Base-by-base conservation (phyloP, 2,329 filamentous ascomycete species). In the Hypoxylon sp. region DNA sequence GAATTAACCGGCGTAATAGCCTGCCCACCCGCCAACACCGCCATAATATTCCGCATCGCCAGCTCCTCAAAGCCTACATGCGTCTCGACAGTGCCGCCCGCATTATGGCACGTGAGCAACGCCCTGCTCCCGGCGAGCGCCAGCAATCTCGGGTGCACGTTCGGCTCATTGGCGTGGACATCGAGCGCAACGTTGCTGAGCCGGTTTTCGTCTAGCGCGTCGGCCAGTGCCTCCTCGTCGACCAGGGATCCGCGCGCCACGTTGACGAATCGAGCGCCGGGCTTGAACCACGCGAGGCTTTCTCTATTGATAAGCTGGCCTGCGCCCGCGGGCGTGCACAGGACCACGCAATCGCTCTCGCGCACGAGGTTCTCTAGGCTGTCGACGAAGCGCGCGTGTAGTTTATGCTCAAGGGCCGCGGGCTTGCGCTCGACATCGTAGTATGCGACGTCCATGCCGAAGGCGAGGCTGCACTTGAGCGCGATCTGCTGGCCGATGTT, bases 361-460 rank as follows among this genome's bases (percentile, higher is more conserved):
- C 73, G 74, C 2, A 91, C 74, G 46, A 92, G 80, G n/a, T 79
- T 78, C 49, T 85, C 81, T 3, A 92, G 78, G 0, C 79, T 80
- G 0, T 73, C 71, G 72, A 87, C 86, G 75, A 83, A 90, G 1
- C 76, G 82, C 1, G 86, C 89, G 38, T 71, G 72, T 0, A 83
- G 76, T 14, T 73, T 70, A 10, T 69, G 55, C 36, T 86, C 85
- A 10, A 89, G 68, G 0, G 76, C 75, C 4, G 77, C 58, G 0
- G 81, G 72, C 69, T 87, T 85, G 68, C 85, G 81, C 49, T 82
- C 77, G 0, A 90, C 78, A 75, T 92, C 90, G 74, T 86, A 82
- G 75, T 91, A 92, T 63, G 84, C 79, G 36, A 93, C 85, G 41
- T 83, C 79, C 91, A 93, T 93, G 43, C 86, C 89, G 70, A 93